Conservation (phyloP, 2,329 filamentous ascomycete species). For the Stachybotrys echinatus region DNA sequence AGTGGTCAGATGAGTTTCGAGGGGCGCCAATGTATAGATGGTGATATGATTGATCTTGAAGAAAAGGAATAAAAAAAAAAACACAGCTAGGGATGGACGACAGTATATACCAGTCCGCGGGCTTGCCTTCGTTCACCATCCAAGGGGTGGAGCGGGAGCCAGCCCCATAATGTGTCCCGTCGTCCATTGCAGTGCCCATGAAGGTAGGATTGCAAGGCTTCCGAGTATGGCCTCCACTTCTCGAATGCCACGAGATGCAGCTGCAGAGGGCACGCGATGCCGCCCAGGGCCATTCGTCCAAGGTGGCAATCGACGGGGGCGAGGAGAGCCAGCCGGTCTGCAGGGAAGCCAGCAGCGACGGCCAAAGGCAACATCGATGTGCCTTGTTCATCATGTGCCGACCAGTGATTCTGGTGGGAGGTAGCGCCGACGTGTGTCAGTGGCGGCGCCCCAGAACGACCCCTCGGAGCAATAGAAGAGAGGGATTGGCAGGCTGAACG, state of each 20-base stretch:
- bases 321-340: not conserved
- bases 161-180: not conserved
- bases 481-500: too few relatives aligned
- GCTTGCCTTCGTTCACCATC: too few relatives aligned
- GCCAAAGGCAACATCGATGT: not conserved
- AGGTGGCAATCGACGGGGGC: too few relatives aligned
- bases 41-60: too few relatives aligned
- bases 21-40: not conserved
- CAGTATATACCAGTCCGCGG: too few relatives aligned
- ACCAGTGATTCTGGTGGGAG: too few relatives aligned
- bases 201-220: not conserved
- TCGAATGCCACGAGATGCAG: not conserved
- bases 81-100: not conserved
- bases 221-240: not conserved
- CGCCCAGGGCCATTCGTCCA: too few relatives aligned
- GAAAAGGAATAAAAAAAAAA: too few relatives aligned
- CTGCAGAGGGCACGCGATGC: not conserved
- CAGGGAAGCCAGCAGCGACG: not conserved
- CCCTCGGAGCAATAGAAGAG: too few relatives aligned
- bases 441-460: too few relatives aligned
- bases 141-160: not conserved
- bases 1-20: not conserved
- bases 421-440: too few relatives aligned
- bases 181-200: not conserved
- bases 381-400: not conserved